These are phyloP conservation scores for Saccharomyces hybrid DNA, from an alignment of 1,139 yeast species.

Conservation along the genomic window DNA sequence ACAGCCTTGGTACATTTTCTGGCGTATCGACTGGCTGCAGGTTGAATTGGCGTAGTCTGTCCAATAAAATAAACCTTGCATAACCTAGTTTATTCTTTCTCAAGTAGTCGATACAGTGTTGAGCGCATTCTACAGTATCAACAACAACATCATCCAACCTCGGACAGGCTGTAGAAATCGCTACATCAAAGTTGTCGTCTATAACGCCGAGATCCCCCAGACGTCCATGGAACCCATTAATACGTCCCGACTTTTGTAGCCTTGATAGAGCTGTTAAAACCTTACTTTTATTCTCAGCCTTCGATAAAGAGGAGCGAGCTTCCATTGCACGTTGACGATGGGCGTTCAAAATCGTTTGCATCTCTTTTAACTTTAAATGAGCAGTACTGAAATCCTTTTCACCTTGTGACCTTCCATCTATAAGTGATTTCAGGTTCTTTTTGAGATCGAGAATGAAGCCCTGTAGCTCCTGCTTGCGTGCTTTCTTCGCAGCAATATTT, in stretches of 20 bases:
- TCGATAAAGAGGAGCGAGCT: conserved; percentile 51
- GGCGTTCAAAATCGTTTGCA: conserved; percentile 47
- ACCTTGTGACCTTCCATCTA: conserved; percentile 49
- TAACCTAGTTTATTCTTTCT: conserved; percentile 81
- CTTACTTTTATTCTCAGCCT: conserved; percentile 58
- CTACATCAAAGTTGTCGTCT: conserved; percentile 82
- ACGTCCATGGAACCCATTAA: conserved; percentile 80
- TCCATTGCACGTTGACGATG: conserved; percentile 60
- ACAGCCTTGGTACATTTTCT: conserved; percentile 66
- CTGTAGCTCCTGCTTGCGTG: conserved; percentile 44
- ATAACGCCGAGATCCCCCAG: conserved; percentile 86
- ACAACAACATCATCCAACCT: conserved; percentile 90
- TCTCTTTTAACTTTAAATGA: conserved; percentile 40
- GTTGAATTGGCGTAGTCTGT: conserved; percentile 61
- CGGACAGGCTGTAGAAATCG: conserved; percentile 92
- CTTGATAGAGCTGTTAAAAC: conserved; percentile 65
- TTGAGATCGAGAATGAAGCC: conserved; percentile 33
- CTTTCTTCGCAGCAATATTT: conserved; percentile 42
- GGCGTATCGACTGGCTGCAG: conserved; percentile 64
- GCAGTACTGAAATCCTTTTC: conserved; percentile 50
- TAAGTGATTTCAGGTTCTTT: conserved; percentile 35
- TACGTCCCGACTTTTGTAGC: conserved; percentile 72
- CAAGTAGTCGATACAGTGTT: conserved; percentile 79
- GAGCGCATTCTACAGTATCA: conserved; percentile 89
- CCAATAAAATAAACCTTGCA: conserved; percentile 77